Evolutionary conservation across 2,329 filamentous ascomycete genomes (phyloP).

Genomic region (Trichoderma aggressivum): DNA sequence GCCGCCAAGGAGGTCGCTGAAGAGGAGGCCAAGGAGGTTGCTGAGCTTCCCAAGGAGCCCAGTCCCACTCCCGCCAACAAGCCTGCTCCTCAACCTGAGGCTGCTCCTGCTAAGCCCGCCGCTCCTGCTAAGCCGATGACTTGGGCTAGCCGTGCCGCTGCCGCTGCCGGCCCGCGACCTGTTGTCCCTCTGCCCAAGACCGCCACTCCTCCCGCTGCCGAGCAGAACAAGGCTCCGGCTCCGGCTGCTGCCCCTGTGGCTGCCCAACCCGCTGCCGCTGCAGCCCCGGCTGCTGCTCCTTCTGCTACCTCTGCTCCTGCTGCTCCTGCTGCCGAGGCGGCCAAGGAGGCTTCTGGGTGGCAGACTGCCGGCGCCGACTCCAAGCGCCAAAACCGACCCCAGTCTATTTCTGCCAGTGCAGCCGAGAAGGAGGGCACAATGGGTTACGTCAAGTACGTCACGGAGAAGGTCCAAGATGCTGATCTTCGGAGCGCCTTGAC

Average conservation of each 20-base stretch:
- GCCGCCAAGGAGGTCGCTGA: constrained; percentile 51
- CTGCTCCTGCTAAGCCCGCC: constrained; percentile 45
- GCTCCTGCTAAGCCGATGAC: constrained; percentile 59
- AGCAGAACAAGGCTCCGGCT: constrained; percentile 51
- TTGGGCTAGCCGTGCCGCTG: constrained; percentile 69
- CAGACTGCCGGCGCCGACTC: constrained; percentile 82
- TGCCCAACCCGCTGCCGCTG: constrained; percentile 22
- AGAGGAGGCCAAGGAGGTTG: constrained; percentile 50
- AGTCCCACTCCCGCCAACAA: constrained; percentile 50
- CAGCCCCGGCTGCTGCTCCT: constrained; percentile 28
- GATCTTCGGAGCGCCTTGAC: constrained; percentile 68
- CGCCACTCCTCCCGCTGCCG: constrained; percentile 47
- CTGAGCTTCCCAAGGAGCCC: constrained; percentile 66
- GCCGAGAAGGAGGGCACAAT: constrained; percentile 71
- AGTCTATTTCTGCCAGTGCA: constrained; percentile 57
- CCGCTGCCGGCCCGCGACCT: constrained; percentile 53
- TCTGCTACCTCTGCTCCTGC: constrained; percentile 38
- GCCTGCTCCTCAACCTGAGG: constrained; percentile 49
- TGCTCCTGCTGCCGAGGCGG: constrained; percentile 32
- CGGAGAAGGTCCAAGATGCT: constrained; percentile 75
- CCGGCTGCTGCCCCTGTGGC: constrained; percentile 40
- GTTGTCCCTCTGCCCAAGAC: constrained; percentile 58
- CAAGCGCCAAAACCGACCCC: constrained; percentile 76
- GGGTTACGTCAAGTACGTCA: constrained; percentile 95
- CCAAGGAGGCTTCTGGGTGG: constrained; percentile 63